Percentiles rank a stretch among this genome's conserved stretches.
Conservation (phyloP, 2,329 filamentous ascomycete genomes). For the Paraphaeosphaeria minitans region DNA sequence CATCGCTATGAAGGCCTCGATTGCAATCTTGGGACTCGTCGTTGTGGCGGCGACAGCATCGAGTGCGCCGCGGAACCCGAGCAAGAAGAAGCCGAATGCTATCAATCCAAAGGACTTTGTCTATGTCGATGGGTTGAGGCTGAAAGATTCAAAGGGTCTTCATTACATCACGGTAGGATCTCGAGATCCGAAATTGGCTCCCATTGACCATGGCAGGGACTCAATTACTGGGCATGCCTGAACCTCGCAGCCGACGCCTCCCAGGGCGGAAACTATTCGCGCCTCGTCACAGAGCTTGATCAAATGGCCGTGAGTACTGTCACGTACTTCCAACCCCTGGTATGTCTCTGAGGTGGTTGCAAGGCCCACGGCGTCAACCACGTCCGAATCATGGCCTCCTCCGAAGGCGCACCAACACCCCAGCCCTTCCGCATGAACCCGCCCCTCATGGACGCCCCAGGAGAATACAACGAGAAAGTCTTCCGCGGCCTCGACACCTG, state of each 20-base stretch:
- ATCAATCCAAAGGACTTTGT: constrained; percentile 44
- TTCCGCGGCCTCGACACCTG: constrained; percentile 47
- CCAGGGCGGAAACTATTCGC: constrained; percentile 45
- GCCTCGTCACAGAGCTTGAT: constrained; percentile 46
- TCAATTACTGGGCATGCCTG: constrained; percentile 51
- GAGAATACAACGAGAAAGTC: constrained; percentile 47
- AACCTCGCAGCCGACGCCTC: constrained; percentile 45
- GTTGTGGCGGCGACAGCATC: neutral
- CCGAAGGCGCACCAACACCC: constrained; percentile 45
- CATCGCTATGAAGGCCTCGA: constrained; percentile 1
- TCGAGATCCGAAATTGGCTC: neutral
- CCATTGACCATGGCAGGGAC: constrained; percentile 20
- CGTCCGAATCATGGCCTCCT: constrained; percentile 48
- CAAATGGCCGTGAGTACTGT: constrained; percentile 38
- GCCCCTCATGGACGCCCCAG: constrained; percentile 42
- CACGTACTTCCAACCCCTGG: neutral
- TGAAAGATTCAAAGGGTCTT: constrained; percentile 42
- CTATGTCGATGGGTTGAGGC: constrained; percentile 38
- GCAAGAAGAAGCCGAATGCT: constrained; percentile 13
- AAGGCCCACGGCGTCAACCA: constrained; percentile 46
- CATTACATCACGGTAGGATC: constrained; percentile 44
- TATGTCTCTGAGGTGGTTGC: too few relatives aligned
- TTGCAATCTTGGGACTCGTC: neutral
- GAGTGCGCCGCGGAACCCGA: neutral
- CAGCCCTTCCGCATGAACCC: constrained; percentile 50